phyloP scores from a whole-genome alignment of 805 yeast species.

The Clavispora asparagi region DNA sequence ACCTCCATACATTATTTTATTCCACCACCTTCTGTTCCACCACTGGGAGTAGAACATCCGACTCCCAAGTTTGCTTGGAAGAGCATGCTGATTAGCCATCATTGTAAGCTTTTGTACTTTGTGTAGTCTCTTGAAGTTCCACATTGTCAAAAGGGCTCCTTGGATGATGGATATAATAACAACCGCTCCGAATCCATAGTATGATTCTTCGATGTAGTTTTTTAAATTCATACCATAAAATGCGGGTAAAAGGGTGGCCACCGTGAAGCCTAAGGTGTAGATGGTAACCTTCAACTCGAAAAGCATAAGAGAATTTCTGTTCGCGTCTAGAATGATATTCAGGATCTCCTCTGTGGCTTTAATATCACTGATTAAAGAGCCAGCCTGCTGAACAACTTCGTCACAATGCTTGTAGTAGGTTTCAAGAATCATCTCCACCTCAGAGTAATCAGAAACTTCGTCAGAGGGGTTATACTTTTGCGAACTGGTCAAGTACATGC shows the following conservation, averaged over 20 bases:
- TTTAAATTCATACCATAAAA: conserved; percentile 85
- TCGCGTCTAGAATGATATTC: conserved; percentile 85
- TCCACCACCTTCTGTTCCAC: conserved; percentile 7
- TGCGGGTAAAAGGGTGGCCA: conserved; percentile 81
- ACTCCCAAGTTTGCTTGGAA: not conserved
- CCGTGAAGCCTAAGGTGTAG: conserved; percentile 78
- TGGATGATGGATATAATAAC: conserved; percentile 46
- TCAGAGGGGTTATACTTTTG: conserved; percentile 15
- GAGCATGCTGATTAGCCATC: conserved; percentile 27
- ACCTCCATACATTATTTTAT: conserved; percentile 23
- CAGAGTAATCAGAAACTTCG: conserved; percentile 46
- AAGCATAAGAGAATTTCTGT: conserved; percentile 84
- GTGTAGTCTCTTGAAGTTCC: conserved; percentile 52
- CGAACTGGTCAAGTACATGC: conserved; percentile 63
- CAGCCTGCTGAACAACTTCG: conserved; percentile 88
- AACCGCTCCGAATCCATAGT: conserved; percentile 57
- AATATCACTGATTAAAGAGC: conserved; percentile 75
- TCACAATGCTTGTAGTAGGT: conserved; percentile 89
- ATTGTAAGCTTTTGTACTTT: conserved; percentile 65
- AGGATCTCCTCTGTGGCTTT: conserved; percentile 90
- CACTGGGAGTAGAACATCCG: not conserved
- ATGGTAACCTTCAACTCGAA: conserved; percentile 79
- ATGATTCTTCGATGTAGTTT: conserved; percentile 69
- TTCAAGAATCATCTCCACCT: conserved; percentile 81
- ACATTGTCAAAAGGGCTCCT: conserved; percentile 50